Base-by-base conservation (phyloP, 352 stramenopile species). In the Phytopythium montanum region DNA sequence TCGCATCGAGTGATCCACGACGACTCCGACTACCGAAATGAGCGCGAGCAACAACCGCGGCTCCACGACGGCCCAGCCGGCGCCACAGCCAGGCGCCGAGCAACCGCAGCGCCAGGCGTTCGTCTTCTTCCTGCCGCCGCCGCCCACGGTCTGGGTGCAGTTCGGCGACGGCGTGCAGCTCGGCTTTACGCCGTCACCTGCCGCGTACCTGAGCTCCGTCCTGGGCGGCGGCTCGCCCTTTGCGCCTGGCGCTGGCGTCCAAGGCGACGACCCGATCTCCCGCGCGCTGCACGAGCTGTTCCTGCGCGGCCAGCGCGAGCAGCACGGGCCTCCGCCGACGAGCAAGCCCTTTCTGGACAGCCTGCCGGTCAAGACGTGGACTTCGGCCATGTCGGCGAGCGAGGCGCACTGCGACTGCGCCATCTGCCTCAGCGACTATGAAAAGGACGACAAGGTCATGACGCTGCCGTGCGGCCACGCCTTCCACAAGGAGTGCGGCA, bases 381-480 rank as follows among this genome's bases (percentile, higher is more conserved):
- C 69, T 1, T 21, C 63, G 0, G 63, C 60, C 16, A 69, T 73
- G 62, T 69, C 75, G n/a, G 60, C 72, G 50, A 70, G 42, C 0
- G 81, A 88, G 38, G 78, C 70, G 34, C 64, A 85, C 70, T 80
- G 66, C 9, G 81, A 91, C 55, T 93, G 84, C 56, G 66, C 82
- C 54, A 93, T 93, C 56, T 93, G 84, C 54, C 59, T 93, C 41
- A 80, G 70, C 60, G 84, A 90, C 56, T 93, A 86, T 49, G 78
- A 85, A 64, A 75, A 79, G 13, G 70, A 85, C 25, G 79, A 93
- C 29, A 45, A 72, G 26, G 71, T 93, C 13, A 63, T 91, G 16
- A 72, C 73, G n/a, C 70, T 94, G 6, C 85, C 85, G 1, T 94
- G 85, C 49, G 76, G 76, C 18, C 85, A 94, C 61, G 74, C 70